Evolutionary conservation across 208 protist species (phyloP).

Genomic region (Leishmania amazonensis): DNA sequence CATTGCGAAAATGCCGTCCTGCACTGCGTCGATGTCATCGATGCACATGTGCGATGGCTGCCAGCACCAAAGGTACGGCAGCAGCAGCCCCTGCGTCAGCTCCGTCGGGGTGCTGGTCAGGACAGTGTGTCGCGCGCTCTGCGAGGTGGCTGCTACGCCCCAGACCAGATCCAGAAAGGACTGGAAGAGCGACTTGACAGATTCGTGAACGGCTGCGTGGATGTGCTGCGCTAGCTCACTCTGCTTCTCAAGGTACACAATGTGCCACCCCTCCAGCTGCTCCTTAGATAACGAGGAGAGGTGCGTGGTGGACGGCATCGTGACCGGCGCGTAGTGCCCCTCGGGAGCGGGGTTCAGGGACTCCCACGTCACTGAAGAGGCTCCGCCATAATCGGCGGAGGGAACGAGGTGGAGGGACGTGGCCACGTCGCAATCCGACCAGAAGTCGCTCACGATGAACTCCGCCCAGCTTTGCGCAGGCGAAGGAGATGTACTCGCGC

Average conservation of each 20-base stretch:
- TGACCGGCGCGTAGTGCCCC: constrained; percentile 35
- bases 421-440: constrained; percentile 28
- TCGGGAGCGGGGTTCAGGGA: constrained; percentile 21
- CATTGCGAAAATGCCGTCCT: constrained; percentile 60
- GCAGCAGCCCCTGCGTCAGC: constrained; percentile 40
- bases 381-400: background rate
- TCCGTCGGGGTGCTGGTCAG: constrained; percentile 43
- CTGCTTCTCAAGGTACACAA: constrained; percentile 71
- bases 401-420: constrained; percentile 9
- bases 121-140: constrained; percentile 53
- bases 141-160: constrained; percentile 63
- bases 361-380: constrained; percentile 11
- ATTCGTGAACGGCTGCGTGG: constrained; percentile 42
- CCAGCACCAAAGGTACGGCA: constrained; percentile 75
- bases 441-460: constrained; percentile 26
- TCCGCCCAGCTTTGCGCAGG: constrained; percentile 20
- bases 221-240: constrained; percentile 50
- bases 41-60: constrained; percentile 61
- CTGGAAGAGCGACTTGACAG: constrained; percentile 45
- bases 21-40: constrained; percentile 75
- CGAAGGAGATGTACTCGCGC: background rate
- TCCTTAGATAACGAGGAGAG: constrained; percentile 35
- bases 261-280: constrained; percentile 59
- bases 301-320: constrained; percentile 41
- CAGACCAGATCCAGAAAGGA: constrained; percentile 63